Evolutionary conservation across 225 moss, liverwort and hornwort genomes (phyloP), one percentile per base, ranked within the genome.

Genomic region (Lunularia cruciata): DNA sequence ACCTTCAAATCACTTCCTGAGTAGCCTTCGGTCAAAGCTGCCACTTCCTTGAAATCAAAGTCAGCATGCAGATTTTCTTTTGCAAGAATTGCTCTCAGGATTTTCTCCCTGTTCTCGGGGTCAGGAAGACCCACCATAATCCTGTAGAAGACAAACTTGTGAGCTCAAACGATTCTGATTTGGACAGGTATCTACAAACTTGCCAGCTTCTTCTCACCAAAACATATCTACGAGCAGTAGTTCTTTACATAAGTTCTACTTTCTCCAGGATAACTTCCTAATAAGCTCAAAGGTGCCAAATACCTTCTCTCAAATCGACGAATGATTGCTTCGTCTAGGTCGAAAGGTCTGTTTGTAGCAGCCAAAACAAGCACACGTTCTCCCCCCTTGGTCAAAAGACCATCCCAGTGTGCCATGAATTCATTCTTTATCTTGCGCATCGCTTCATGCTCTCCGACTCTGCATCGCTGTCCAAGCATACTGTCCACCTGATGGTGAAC

Each of bases 381-480:
- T 67, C 90, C 88, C 84, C 90, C 88, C 73, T 85, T 86, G 25
- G 93, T 87, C 72, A 88, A 74, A 67, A 93, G 79, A 52, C 93
- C 93, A 79, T 93, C 93, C 93, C 93, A 93, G 66, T 90, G 93
- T 30, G 93, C 90, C 93, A 93, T 93, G 18, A 93, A 93, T 67
- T 93, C 93, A 57, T 90, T 93, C 83, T 93, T 93, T 60, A 93
- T 93, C 67, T 90, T 93, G 33, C 90, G 88, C 79, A 93, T 88
- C 18, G 90, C 93, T 71, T 93, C 93, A 56, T 93, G 93, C 76
- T 93, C 93, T 30, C 88, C 85, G 40, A 88, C 90, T 72, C 93
- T 85, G 12, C 80, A 84, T 62, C 93, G 81, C 73, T 93, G 93
- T 43, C 93, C 93, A 45, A 93, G 74, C 88, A 93, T 88, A 77